Conservation (phyloP, 2,329 filamentous ascomycete species). For the Apiospora sp. region DNA sequence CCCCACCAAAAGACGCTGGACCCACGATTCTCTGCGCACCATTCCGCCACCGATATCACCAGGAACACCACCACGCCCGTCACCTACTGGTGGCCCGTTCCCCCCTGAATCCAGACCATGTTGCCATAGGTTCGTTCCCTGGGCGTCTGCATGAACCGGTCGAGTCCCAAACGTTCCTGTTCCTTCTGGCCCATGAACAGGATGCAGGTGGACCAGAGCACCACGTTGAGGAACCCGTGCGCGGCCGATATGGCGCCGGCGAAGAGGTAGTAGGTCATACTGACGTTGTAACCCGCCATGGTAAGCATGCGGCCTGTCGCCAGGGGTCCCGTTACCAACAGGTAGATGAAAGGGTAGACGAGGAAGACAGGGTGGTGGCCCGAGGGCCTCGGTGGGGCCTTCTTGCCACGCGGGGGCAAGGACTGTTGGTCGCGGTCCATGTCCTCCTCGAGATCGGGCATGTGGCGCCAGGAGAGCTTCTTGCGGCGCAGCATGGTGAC, state of each 20-base stretch:
- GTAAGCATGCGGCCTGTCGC: slow-evolving; percentile 3
- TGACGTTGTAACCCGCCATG: slow-evolving; percentile 1
- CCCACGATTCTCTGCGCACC: neutral
- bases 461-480: neutral
- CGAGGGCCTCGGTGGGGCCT: neutral
- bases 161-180: slow-evolving; percentile 12
- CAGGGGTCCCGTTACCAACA: neutral
- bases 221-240: slow-evolving; percentile 5
- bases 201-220: slow-evolving; percentile 4
- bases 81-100: neutral
- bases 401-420: neutral
- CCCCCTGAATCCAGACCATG: slow-evolving; percentile 23
- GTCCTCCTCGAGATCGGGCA: neutral
- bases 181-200: neutral
- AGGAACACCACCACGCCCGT: neutral
- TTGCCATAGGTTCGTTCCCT: neutral
- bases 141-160: slow-evolving; percentile 19
- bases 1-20: neutral
- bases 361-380: slow-evolving; percentile 22
- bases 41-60: neutral
- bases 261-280: neutral
- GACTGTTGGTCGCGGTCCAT: neutral
- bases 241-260: neutral
- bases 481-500: slow-evolving; percentile 11
- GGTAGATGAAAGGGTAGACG: slow-evolving; percentile 22